Evolutionary conservation across 2,329 filamentous ascomycete genomes (phyloP), one percentile per base, ranked within the genome.

Genomic region (Aaosphaeria pasadenensis): DNA sequence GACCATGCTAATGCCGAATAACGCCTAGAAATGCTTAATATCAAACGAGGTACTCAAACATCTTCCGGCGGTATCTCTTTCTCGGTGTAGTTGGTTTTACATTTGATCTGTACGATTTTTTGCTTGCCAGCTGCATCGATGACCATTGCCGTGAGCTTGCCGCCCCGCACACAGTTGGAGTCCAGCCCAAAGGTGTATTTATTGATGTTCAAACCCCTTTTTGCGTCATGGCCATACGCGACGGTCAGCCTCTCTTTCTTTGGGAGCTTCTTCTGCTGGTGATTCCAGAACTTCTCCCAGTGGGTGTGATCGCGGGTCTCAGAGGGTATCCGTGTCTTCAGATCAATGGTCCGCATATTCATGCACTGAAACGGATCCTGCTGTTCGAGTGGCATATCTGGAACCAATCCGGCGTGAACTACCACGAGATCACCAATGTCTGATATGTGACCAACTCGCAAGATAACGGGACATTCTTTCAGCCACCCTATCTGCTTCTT

Each of bases 211-310:
- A 95, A 78, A 0, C 90, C 91, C 3, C 74, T 73, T 60, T 85
- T 85, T 24, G 89, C 82, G 66, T 96, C 89, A 66, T 97, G 92
- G 5, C 91, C 91, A 69, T 95, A 96, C 0, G 88, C 87, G 38
- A 95, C 86, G 1, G 88, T 89, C 38, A 76, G 81, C 7, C 80
- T 75, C 28, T 67, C 61, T 6, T 60, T 44, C 11, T 45, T 64
- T 46, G 28, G 64, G n/a, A 68, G 54, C 44, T 67, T 66, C 43
- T 61, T 54, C 55, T 71, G 66, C 6, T 59, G 55, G 41, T 68
- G 48, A 52, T 82, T 79, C 72, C 79, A 83, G 42, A 81, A 66
- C 70, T 85, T 80, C 44, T 83, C 78, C 89, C 89, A 95, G 11
- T 80, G 79, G 32, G 80, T 76, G 44, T 86, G 87, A 5, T 66